Percentiles rank a stretch among this genome's conserved stretches.
Conservation (phyloP, 768 basidiomycete genomes). For the Russula ochroleuca region DNA sequence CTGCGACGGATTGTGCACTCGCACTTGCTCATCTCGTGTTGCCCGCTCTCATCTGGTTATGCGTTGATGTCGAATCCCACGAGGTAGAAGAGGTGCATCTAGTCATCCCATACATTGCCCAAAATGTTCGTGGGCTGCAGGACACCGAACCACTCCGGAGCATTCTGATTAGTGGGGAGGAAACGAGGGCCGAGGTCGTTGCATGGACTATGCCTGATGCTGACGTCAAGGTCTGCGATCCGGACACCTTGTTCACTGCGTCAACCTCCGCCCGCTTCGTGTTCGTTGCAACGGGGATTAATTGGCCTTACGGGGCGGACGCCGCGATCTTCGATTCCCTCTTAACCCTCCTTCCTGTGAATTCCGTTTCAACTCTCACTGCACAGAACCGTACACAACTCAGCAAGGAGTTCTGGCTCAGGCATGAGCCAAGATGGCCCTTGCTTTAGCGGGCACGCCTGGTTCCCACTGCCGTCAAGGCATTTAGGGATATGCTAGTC, state of each 20-base stretch:
- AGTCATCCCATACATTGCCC: background rate
- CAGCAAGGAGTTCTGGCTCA: background rate
- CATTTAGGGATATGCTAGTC: background rate
- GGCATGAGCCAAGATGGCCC: background rate
- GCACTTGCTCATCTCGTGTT: constrained; percentile 13
- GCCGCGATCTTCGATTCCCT: background rate
- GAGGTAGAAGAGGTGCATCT: background rate
- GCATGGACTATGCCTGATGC: constrained; percentile 6
- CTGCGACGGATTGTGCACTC: background rate
- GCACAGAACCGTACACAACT: background rate
- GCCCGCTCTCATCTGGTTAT: background rate
- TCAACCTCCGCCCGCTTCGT: too few relatives aligned
- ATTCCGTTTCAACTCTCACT: background rate
- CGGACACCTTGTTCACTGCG: too few relatives aligned
- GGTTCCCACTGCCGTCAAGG: too few relatives aligned
- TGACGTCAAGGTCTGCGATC: background rate
- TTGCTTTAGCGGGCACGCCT: constrained; percentile 2
- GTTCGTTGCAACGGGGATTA: background rate
- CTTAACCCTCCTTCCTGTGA: background rate
- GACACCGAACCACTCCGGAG: constrained; percentile 11
- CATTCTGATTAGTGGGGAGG: background rate
- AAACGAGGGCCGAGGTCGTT: background rate
- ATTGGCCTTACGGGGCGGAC: too few relatives aligned
- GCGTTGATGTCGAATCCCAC: background rate
- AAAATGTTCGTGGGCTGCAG: constrained; percentile 4